Conservation (phyloP, 305 asterid species). For the Fraxinus xanthoxyloides region DNA sequence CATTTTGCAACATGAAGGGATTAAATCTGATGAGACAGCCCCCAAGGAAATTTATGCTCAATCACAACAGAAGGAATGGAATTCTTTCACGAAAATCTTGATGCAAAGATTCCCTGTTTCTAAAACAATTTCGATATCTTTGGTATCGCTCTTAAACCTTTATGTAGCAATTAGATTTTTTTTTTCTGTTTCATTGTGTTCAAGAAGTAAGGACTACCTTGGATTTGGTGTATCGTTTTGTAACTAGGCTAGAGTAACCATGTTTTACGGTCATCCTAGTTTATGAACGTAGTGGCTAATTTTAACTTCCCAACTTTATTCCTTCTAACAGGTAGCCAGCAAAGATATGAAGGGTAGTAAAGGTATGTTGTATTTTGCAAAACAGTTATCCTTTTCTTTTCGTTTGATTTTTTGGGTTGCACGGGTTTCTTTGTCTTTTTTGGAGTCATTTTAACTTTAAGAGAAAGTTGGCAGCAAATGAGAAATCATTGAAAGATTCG, state of each 20-base stretch:
- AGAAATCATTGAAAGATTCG: conserved; percentile 44
- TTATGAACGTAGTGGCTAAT: conserved; percentile 11
- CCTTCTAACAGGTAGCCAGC: conserved; percentile 46
- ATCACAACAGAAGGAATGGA: conserved; percentile 60
- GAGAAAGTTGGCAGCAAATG: conserved; percentile 38
- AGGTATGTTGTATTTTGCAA: conserved; percentile 43
- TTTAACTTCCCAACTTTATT: conserved; percentile 22
- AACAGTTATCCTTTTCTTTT: conserved; percentile 6
- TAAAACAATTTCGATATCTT: conserved; percentile 47
- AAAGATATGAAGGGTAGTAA: conserved; percentile 51
- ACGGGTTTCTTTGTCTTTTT: neutral
- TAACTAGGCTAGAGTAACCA: neutral
- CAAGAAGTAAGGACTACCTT: neutral
- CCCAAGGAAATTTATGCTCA: conserved; percentile 29
- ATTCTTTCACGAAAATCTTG: conserved; percentile 58
- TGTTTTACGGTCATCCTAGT: neutral
- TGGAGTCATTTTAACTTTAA: conserved; percentile 3
- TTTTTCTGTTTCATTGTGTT: neutral
- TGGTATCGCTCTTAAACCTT: conserved; percentile 31
- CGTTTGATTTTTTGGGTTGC: conserved; percentile 26
- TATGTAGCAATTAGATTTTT: neutral
- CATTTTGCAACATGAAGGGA: conserved; percentile 31
- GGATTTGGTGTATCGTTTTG: conserved; percentile 3
- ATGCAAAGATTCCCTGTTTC: conserved; percentile 68
- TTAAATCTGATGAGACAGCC: conserved; percentile 23